Base-by-base conservation (phyloP, 768 basidiomycete species). In the Boletus reticuloceps region DNA sequence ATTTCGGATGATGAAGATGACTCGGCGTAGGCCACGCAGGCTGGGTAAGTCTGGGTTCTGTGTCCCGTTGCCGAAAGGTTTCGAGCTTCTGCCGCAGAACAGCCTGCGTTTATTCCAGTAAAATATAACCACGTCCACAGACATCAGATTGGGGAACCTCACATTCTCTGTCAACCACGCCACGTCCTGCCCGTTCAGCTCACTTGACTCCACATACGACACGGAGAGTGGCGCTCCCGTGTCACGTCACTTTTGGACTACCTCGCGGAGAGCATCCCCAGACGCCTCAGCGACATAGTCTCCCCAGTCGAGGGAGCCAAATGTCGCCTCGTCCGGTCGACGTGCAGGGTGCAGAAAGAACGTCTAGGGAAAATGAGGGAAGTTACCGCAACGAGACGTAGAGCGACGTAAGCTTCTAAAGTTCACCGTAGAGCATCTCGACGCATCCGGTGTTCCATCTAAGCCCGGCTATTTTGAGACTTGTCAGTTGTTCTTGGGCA, bases 271-370 rank as follows among this genome's bases (percentile, higher is more conserved):
- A 14, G n/a, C 8, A 16, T n/a, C 8, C n/a, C n/a, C 14, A 6
- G 7, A 27, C 2, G 83, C 65, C 8, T 76, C 80, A 8, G 75
- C 69, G 6, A 82, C 77, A 34, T 69, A 89, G 62, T 17, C 70
- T 74, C 57, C 75, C 67, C 8, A 90, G 74, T 45, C 74, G 73
- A 27, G 86, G 86, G 37, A 84, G 79, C 61, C 71, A 79, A 10
- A 49, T 29, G 16, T 47, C 44, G 13, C 45, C 41, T 20, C 47
- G 56, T 31, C 55, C 54, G 2, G 42, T 4, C 34, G 48, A 16
- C 7, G 25, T 39, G 34, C 46, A 48, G 2, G 58, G 49, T 9
- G 34, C 17, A 36, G 19, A 25, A 32, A 73, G 53, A 49, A 58
- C 25, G 13, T 58, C 51, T 22, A 74, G 29, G 20, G 20, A 20